These are phyloP conservation scores for Gynostemma pentaphyllum DNA, from an alignment of 306 rosid species.

Conservation along the genomic window DNA sequence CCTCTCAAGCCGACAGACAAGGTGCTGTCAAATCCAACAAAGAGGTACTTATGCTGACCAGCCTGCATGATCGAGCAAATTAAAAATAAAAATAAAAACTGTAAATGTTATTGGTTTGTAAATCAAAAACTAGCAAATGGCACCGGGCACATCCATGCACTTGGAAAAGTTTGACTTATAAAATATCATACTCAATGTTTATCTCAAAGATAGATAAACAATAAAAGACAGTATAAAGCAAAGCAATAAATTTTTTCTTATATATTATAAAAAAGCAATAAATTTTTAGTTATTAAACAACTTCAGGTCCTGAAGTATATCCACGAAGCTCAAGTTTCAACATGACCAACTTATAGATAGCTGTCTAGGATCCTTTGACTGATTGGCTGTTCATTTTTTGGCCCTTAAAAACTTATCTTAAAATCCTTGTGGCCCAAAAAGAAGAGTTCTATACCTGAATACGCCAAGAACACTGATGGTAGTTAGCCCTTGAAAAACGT, in stretches of 20 bases:
- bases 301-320: not conserved
- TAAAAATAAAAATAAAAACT: not conserved
- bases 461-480: not conserved
- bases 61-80: constrained; percentile 37
- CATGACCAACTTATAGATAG: not conserved
- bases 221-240: no score
- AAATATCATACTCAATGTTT: not conserved
- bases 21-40: constrained; percentile 82
- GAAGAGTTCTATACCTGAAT: not conserved
- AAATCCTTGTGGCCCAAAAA: not conserved
- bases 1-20: constrained; percentile 73
- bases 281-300: not conserved
- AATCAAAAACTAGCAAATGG: constrained; percentile 8
- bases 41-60: constrained; percentile 52
- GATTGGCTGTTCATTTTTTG: not conserved
- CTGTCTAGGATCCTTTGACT: not conserved
- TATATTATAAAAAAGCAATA: no score
- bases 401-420: not conserved
- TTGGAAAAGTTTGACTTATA: not conserved
- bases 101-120: not conserved
- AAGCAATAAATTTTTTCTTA: no score
- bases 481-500: not conserved
- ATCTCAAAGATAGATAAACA: not conserved
- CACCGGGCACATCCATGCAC: not conserved
- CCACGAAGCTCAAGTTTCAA: not conserved